These are phyloP conservation scores for Diaporthe caulivora DNA, from an alignment of 2,329 filamentous ascomycete species.

Conservation along the genomic window DNA sequence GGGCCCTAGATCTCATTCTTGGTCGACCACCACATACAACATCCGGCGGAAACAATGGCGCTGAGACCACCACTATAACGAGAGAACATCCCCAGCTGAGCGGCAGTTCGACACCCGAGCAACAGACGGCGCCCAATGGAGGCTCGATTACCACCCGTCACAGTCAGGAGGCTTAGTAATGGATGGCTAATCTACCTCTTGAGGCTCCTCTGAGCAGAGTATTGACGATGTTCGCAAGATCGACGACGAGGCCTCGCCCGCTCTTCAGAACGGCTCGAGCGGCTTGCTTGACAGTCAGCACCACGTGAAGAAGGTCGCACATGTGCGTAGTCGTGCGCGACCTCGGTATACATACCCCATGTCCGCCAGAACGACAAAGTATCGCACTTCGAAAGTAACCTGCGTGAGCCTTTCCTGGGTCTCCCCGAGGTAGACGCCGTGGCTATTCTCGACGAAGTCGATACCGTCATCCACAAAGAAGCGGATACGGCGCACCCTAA, in stretches of 20 bases:
- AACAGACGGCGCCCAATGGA: neutral
- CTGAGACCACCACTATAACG: neutral
- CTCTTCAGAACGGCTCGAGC: neutral
- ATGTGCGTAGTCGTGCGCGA: neutral
- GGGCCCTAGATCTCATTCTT: neutral
- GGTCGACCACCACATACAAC: neutral
- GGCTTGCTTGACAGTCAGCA: neutral
- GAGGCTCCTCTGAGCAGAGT: neutral
- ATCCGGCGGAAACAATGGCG: neutral
- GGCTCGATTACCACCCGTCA: neutral
- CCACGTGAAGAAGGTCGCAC: neutral
- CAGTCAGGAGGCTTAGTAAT: neutral
- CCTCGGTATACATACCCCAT: neutral
- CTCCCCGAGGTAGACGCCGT: constrained; percentile 38
- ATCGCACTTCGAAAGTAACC: constrained; percentile 44
- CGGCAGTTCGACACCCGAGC: neutral
- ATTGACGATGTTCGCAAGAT: neutral
- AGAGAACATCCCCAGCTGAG: neutral
- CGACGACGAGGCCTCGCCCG: neutral
- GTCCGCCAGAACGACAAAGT: neutral
- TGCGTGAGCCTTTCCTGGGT: constrained; percentile 42
- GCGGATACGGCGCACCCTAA: constrained; percentile 51
- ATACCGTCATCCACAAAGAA: constrained; percentile 61
- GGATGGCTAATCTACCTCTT: neutral
- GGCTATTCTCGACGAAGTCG: constrained; percentile 20